Conservation (phyloP, 768 basidiomycete genomes). For the Lactarius sp. region DNA sequence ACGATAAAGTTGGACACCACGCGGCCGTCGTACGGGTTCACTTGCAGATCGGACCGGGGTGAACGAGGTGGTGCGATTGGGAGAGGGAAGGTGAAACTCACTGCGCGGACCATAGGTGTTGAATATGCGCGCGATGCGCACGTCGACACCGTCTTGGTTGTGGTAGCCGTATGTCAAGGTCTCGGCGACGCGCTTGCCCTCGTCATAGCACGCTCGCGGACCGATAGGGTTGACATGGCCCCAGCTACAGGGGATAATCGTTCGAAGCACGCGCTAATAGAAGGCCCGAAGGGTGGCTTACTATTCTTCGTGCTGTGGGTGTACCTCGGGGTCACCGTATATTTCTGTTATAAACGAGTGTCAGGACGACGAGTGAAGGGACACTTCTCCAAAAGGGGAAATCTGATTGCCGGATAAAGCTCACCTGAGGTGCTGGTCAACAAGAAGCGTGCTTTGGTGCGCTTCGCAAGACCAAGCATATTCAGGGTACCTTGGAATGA, state of each 20-base stretch:
- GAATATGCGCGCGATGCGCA: slow-evolving; percentile 97
- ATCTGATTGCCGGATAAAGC: slow-evolving; percentile 18
- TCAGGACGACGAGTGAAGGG: not conserved
- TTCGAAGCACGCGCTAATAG: slow-evolving; percentile 22
- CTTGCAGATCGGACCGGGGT: slow-evolving; percentile 34
- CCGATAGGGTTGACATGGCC: slow-evolving; percentile 99
- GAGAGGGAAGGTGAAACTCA: slow-evolving; percentile 35
- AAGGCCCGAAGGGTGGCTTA: slow-evolving; percentile 37
- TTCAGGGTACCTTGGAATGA: slow-evolving; percentile 98
- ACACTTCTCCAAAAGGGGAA: not conserved
- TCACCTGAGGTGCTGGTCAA: slow-evolving; percentile 91
- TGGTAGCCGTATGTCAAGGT: slow-evolving; percentile 96
- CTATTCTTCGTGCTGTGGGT: slow-evolving; percentile 96
- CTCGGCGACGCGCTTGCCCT: slow-evolving; percentile 98
- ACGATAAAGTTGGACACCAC: slow-evolving; percentile 99
- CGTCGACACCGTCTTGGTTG: slow-evolving; percentile 90
- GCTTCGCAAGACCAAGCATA: slow-evolving; percentile 97
- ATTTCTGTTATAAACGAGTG: slow-evolving; percentile 55
- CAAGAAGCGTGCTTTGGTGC: slow-evolving; percentile 94
- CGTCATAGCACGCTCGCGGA: slow-evolving; percentile 98
- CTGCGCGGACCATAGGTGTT: slow-evolving; percentile 89
- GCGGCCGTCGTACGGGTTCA: slow-evolving; percentile 96
- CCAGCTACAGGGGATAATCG: slow-evolving; percentile 52
- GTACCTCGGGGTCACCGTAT: slow-evolving; percentile 97
- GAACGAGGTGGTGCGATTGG: slow-evolving; percentile 5